These are phyloP conservation scores for Hypocreales sp. DNA, from an alignment of 2,329 filamentous ascomycete species.

Conservation along the genomic window DNA sequence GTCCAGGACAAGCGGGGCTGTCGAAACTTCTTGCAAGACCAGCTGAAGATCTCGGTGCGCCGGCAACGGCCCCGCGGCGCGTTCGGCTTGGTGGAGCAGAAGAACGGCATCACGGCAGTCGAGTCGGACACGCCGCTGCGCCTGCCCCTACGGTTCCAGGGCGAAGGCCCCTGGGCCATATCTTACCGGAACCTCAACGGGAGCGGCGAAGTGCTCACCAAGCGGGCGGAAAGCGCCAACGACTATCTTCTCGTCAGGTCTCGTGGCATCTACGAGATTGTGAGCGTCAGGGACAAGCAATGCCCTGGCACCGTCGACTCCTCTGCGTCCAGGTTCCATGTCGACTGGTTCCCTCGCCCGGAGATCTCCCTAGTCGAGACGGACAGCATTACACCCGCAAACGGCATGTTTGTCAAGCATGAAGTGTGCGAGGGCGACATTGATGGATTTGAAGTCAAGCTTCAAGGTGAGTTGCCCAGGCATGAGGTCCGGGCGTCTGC, in stretches of 20 bases:
- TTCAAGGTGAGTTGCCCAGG: constrained; percentile 45
- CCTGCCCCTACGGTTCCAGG: constrained; percentile 72
- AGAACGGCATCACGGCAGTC: constrained; percentile 56
- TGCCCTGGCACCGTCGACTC: constrained; percentile 73
- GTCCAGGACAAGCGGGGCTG: constrained; percentile 79
- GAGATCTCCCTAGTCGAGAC: constrained; percentile 50
- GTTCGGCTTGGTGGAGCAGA: constrained; percentile 77
- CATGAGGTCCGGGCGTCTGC: constrained; percentile 2
- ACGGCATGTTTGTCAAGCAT: constrained; percentile 50
- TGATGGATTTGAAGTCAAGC: constrained; percentile 67
- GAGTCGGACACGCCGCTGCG: constrained; percentile 53
- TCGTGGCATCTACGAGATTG: constrained; percentile 65
- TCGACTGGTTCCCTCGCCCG: constrained; percentile 77
- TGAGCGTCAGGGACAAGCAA: constrained; percentile 59
- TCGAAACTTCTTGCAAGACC: constrained; percentile 71
- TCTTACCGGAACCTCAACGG: constrained; percentile 55
- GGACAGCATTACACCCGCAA: constrained; percentile 37
- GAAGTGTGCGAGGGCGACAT: constrained; percentile 92
- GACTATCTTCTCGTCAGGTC: constrained; percentile 50
- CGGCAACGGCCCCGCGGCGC: constrained; percentile 75
- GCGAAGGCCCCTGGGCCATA: constrained; percentile 72
- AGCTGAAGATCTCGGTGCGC: constrained; percentile 71
- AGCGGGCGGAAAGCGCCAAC: constrained; percentile 42
- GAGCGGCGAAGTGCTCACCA: constrained; percentile 25
- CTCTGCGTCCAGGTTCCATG: constrained; percentile 57